Evolutionary conservation across 345 rosid genomes (phyloP).

Genomic region (Sisymbrium altissimum): DNA sequence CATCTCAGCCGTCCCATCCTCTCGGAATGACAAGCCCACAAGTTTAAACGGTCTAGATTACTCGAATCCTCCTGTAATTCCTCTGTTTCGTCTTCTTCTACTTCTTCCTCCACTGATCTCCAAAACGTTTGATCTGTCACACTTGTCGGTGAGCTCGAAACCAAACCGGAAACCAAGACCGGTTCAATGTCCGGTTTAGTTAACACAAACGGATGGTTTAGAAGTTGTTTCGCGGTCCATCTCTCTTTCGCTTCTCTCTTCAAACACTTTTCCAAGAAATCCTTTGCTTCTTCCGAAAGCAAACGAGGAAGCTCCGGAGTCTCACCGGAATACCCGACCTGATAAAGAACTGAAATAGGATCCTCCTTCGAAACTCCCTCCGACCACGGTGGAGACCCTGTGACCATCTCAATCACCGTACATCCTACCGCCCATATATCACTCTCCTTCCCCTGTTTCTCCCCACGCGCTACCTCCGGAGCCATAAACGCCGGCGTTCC

Average conservation of each 20-base stretch:
- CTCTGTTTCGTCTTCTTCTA: slow-evolving; percentile 26
- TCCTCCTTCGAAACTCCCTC: slow-evolving; percentile 13
- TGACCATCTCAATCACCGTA: slow-evolving; percentile 78
- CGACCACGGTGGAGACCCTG: slow-evolving; percentile 53
- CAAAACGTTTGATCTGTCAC: slow-evolving; percentile 62
- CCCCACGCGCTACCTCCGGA: slow-evolving; percentile 87
- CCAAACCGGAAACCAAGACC: slow-evolving; percentile 34
- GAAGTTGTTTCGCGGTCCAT: slow-evolving; percentile 50
- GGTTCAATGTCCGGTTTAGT: slow-evolving; percentile 27
- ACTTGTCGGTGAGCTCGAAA: slow-evolving; percentile 69
- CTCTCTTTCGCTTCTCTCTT: slow-evolving; percentile 50
- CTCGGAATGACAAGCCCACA: slow-evolving; percentile 21
- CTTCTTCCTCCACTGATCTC: slow-evolving; percentile 44
- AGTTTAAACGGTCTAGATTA: slow-evolving; percentile 17
- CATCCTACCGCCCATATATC: slow-evolving; percentile 86
- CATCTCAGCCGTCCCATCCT: slow-evolving; percentile 51
- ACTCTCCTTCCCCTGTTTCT: slow-evolving; percentile 53
- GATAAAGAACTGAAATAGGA: slow-evolving; percentile 45
- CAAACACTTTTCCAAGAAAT: slow-evolving; percentile 58
- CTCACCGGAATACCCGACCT: slow-evolving; percentile 46
- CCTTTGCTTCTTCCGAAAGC: slow-evolving; percentile 49
- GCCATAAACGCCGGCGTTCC: slow-evolving; percentile 89
- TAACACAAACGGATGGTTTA: slow-evolving; percentile 48
- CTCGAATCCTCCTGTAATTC: slow-evolving; percentile 23
- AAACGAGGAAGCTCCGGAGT: slow-evolving; percentile 47